Conservation (phyloP, 768 basidiomycete genomes). For the Tephrocybe sp. region DNA sequence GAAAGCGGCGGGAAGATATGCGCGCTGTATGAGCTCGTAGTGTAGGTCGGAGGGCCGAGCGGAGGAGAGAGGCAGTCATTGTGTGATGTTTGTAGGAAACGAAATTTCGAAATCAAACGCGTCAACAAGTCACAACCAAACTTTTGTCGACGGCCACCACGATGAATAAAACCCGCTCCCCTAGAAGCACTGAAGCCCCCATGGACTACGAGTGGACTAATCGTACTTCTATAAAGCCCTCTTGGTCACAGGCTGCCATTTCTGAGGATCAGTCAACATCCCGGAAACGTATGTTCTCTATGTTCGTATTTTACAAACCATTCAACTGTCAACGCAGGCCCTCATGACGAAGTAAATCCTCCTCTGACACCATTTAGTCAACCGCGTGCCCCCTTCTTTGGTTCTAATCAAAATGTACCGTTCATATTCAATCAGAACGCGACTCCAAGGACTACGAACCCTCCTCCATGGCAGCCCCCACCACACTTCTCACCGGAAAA, state of each 20-base stretch:
- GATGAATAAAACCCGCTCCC: constrained; percentile 48
- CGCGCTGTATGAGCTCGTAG: constrained; percentile 16
- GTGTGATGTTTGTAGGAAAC: constrained; percentile 12
- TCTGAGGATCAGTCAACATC: constrained; percentile 50
- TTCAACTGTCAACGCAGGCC: constrained; percentile 25
- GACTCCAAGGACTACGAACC: constrained; percentile 42
- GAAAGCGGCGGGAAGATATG: constrained; percentile 41
- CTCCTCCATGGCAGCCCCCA: constrained; percentile 67
- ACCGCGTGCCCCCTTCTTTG: constrained; percentile 52
- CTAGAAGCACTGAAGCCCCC: constrained; percentile 60
- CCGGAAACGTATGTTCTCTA: constrained; percentile 58
- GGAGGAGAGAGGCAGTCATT: constrained; percentile 25
- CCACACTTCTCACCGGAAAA: constrained; percentile 57
- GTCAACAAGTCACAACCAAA: constrained; percentile 35
- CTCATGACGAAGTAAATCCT: constrained; percentile 41
- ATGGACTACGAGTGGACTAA: constrained; percentile 90
- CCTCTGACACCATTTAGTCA: constrained; percentile 37
- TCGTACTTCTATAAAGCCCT: constrained; percentile 53
- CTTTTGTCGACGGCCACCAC: constrained; percentile 17
- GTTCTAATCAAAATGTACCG: constrained; percentile 63
- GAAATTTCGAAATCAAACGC: constrained; percentile 27
- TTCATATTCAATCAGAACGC: constrained; percentile 60
- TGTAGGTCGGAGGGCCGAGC: constrained; percentile 19
- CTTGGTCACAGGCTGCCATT: constrained; percentile 43
- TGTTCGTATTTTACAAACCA: neutral